Conservation (phyloP, 208 protist genomes). For the Wallacemonas sp. region DNA sequence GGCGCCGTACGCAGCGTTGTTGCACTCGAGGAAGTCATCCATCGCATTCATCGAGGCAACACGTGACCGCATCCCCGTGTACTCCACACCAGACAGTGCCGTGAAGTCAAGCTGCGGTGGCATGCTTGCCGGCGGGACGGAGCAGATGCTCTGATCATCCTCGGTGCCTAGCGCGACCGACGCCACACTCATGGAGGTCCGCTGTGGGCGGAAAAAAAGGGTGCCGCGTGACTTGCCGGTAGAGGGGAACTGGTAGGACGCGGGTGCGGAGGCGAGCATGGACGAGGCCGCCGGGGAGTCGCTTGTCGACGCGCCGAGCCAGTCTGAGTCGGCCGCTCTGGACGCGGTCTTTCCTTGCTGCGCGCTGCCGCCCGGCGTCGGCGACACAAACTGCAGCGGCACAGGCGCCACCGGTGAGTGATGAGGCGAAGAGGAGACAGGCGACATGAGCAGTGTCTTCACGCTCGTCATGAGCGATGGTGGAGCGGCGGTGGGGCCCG, state of each 20-base stretch:
- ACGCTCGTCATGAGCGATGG: neutral
- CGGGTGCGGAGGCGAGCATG: neutral
- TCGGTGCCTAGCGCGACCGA: neutral
- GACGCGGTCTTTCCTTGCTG: too few relatives aligned
- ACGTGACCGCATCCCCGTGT: neutral
- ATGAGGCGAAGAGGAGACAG: too few relatives aligned
- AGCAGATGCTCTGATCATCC: neutral
- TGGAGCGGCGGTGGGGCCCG: neutral
- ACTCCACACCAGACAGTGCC: neutral
- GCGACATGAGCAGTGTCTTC: slow-evolving; percentile 1
- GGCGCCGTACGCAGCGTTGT: neutral
- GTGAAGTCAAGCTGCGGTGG: neutral
- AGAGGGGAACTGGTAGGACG: neutral
- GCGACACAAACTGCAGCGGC: too few relatives aligned
- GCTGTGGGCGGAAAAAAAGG: slow-evolving; percentile 1
- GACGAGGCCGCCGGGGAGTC: neutral
- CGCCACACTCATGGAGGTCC: neutral
- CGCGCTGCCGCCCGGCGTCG: too few relatives aligned
- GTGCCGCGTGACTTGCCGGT: neutral
- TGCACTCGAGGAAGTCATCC: slow-evolving; percentile 1
- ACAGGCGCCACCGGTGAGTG: too few relatives aligned
- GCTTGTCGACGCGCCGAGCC: neutral
- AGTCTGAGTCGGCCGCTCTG: neutral
- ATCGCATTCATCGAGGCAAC: neutral
- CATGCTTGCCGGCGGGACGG: neutral